Evolutionary conservation across 306 rosid species (phyloP).

Genomic region (Adenanthera pavonina): DNA sequence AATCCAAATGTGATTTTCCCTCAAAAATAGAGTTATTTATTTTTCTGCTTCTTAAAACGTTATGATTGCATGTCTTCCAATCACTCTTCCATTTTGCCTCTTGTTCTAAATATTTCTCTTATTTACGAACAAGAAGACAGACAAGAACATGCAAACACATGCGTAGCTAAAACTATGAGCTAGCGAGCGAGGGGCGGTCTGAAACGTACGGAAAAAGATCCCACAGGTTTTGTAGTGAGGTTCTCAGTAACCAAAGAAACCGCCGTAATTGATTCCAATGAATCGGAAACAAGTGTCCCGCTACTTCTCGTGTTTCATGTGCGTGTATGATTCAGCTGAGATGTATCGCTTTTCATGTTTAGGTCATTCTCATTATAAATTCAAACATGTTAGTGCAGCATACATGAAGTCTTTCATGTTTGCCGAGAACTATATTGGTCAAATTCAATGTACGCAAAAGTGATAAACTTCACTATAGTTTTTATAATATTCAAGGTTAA

Average conservation of each 20-base stretch:
- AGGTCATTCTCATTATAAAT: no score
- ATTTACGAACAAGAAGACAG: background rate
- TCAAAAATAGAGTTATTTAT: background rate
- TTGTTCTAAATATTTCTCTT: no score
- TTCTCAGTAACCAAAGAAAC: background rate
- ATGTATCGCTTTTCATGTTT: no score
- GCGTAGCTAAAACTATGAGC: background rate
- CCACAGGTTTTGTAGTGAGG: background rate
- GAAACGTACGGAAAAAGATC: background rate
- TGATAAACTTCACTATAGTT: no score
- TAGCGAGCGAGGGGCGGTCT: background rate
- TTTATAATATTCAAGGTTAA: no score
- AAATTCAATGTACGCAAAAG: no score
- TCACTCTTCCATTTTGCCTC: no score
- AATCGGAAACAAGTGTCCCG: background rate
- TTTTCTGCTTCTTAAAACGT: no score
- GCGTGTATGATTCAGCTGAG: background rate
- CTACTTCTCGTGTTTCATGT: background rate
- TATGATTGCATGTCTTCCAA: no score
- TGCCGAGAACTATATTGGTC: no score
- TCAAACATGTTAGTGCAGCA: no score
- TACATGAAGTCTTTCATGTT: no score
- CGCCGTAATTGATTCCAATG: background rate
- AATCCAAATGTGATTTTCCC: background rate
- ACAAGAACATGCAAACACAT: background rate